These are phyloP conservation scores for Salix suchowensis DNA, from an alignment of 345 rosid genomes.

Conservation along the genomic window DNA sequence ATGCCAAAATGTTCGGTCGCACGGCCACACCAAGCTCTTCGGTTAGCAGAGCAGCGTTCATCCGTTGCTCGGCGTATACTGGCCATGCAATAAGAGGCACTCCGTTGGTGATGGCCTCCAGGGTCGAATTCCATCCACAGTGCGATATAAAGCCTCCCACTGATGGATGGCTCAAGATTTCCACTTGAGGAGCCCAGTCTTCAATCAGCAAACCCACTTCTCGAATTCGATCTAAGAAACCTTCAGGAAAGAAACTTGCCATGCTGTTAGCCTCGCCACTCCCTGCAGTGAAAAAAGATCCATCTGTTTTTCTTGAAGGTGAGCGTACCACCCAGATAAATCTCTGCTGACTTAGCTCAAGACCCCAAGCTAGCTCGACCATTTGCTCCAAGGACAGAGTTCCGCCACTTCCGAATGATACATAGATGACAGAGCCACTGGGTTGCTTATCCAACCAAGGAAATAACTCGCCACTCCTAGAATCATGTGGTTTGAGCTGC, in stretches of 20 bases:
- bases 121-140: conserved; percentile 62
- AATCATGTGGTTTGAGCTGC: not conserved
- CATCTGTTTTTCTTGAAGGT: not conserved
- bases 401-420: conserved; percentile 48
- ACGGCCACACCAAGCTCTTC: conserved; percentile 24
- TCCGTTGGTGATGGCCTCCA: conserved; percentile 54
- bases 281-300: conserved; percentile 20
- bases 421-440: conserved; percentile 40
- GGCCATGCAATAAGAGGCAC: conserved; percentile 77
- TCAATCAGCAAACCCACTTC: conserved; percentile 40
- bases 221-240: conserved; percentile 41
- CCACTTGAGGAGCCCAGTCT: conserved; percentile 56
- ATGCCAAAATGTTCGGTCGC: not conserved
- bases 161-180: conserved; percentile 51
- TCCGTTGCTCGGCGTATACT: conserved; percentile 56
- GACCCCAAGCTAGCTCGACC: conserved; percentile 46
- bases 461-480: not conserved
- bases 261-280: conserved; percentile 5
- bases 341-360: conserved; percentile 27
- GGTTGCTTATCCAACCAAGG: conserved; percentile 42
- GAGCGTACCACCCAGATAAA: conserved; percentile 54
- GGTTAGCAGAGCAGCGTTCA: conserved; percentile 56
- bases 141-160: conserved; percentile 64
- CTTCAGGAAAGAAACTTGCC: conserved; percentile 31
- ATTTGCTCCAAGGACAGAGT: conserved; percentile 25